A percentile compares a stretch with the other conserved stretches of the same genome.
phyloP scores from a whole-genome alignment of 257 asterid species.

The Misopates orontium region DNA sequence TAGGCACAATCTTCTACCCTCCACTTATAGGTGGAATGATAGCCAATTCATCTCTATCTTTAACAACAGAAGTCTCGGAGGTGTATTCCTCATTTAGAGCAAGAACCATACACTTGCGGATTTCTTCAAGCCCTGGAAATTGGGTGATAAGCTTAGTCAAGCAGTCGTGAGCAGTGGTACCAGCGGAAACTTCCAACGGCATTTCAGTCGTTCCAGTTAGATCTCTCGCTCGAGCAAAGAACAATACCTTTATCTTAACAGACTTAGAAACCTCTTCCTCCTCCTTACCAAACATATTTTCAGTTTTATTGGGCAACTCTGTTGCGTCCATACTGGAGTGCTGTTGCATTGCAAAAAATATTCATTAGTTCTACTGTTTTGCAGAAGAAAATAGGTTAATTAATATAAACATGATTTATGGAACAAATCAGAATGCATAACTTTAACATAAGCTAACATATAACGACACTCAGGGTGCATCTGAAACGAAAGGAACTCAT shows the following conservation, averaged over 20 bases:
- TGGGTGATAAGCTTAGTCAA: constrained; percentile 53
- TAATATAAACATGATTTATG: too few relatives aligned
- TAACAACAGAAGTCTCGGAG: constrained; percentile 55
- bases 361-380: not conserved
- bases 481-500: too few relatives aligned
- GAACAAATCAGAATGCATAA: too few relatives aligned
- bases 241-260: constrained; percentile 64
- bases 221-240: constrained; percentile 89
- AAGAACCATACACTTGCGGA: constrained; percentile 78
- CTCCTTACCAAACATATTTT: constrained; percentile 30
- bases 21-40: constrained; percentile 98
- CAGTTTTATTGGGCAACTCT: constrained; percentile 15
- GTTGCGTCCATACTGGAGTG: constrained; percentile 26
- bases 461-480: too few relatives aligned
- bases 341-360: constrained; percentile 26
- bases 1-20: constrained; percentile 47
- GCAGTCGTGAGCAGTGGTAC: constrained; percentile 73
- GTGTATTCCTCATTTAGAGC: constrained; percentile 84
- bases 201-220: constrained; percentile 66
- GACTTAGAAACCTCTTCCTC: constrained; percentile 30
- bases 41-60: constrained; percentile 83
- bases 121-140: constrained; percentile 79
- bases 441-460: too few relatives aligned
- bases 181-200: constrained; percentile 59
- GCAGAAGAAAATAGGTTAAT: too few relatives aligned